These are phyloP conservation scores for Lepiota subincarnata DNA, from an alignment of 768 basidiomycete genomes.

Conservation along the genomic window DNA sequence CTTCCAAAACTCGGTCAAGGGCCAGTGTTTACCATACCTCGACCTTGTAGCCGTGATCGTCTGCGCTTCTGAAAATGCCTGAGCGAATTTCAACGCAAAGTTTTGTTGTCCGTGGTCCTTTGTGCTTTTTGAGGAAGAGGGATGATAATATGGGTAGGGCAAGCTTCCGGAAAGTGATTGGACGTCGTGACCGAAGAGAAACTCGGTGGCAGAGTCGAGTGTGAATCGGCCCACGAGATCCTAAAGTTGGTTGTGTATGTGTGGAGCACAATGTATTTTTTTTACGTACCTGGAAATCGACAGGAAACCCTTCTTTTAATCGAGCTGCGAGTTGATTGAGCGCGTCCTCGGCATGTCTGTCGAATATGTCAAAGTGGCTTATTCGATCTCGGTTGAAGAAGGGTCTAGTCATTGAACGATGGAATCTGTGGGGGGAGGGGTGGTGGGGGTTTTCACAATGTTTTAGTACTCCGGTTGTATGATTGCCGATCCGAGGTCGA, in stretches of 20 bases:
- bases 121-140: slow-evolving; percentile 4
- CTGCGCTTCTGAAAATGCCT: slow-evolving; percentile 37
- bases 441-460: no score
- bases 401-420: slow-evolving; percentile 62
- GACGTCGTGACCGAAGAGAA: slow-evolving; percentile 48
- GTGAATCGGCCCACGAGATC: slow-evolving; percentile 48
- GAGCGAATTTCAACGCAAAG: slow-evolving; percentile 24
- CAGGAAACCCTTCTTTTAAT: slow-evolving; percentile 39
- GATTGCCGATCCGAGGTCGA: no score
- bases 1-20: slow-evolving; percentile 39
- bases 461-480: no score
- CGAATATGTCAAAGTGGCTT: slow-evolving; percentile 59
- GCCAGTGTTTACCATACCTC: slow-evolving; percentile 40
- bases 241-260: slow-evolving; percentile 17
- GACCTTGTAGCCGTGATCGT: slow-evolving; percentile 24
- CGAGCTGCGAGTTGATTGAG: slow-evolving; percentile 41
- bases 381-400: slow-evolving; percentile 62
- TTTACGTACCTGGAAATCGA: slow-evolving; percentile 53
- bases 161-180: slow-evolving; percentile 22
- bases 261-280: no score
- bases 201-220: slow-evolving; percentile 57
- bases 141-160: slow-evolving; percentile 18
- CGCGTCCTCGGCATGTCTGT: slow-evolving; percentile 46
- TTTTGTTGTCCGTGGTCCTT: slow-evolving; percentile 12
- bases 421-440: slow-evolving; percentile 34